phyloP scores from a whole-genome alignment of 2,329 filamentous ascomycete genomes.

The Knufia fluminis region DNA sequence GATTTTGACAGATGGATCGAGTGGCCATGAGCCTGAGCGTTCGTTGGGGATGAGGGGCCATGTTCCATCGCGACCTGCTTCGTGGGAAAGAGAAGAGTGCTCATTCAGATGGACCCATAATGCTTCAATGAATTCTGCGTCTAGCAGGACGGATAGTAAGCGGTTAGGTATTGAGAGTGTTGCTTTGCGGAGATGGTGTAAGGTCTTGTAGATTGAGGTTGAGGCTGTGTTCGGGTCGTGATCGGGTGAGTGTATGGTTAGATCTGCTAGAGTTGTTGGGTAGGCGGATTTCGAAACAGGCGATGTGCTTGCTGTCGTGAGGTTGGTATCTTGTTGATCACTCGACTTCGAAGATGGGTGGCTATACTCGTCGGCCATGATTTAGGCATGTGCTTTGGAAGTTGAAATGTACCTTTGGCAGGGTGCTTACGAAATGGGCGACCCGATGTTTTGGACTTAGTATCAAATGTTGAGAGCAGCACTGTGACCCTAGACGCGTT shows the following conservation, averaged over 20 bases:
- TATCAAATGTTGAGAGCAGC: no score
- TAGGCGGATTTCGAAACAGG: conserved; percentile 7
- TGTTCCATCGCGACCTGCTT: conserved; percentile 1
- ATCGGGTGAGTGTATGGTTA: conserved; percentile 13
- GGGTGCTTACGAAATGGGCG: no score
- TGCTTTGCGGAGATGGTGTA: conserved; percentile 61
- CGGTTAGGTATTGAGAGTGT: conserved; percentile 74
- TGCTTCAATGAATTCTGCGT: conserved; percentile 62
- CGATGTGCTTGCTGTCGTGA: background rate
- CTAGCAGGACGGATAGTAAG: conserved; percentile 65
- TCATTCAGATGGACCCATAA: conserved; percentile 35
- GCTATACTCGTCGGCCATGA: no score
- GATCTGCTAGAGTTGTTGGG: conserved; percentile 16
- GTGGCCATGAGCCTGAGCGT: conserved; percentile 93
- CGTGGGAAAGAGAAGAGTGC: conserved; percentile 32
- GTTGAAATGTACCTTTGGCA: no score
- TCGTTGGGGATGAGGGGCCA: conserved; percentile 84
- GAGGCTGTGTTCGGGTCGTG: conserved; percentile 9
- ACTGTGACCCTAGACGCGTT: no score
- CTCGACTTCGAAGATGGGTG: no score
- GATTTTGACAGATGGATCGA: conserved; percentile 34
- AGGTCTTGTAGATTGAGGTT: conserved; percentile 41
- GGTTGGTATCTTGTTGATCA: background rate
- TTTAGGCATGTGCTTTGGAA: no score
- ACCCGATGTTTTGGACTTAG: no score